Base-by-base conservation (phyloP, 2,329 filamentous ascomycete genomes). In the Sclerotinia borealis region DNA sequence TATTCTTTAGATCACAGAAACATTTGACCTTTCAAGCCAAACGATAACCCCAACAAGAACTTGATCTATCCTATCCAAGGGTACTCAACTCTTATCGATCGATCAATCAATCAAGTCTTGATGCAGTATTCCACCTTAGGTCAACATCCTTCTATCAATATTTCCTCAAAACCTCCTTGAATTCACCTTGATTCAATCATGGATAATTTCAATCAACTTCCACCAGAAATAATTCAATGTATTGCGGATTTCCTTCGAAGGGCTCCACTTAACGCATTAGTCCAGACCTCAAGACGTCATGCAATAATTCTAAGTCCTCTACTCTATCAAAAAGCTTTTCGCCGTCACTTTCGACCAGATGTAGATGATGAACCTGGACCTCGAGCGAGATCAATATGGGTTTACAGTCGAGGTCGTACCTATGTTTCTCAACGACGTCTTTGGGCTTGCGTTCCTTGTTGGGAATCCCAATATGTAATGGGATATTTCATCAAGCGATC, bases 281-380 rank as follows among this genome's bases (percentile, higher is more conserved):
- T 62, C 22, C 41, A 48, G 22, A 62, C 60, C n/a, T 62, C 60
- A 2, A 56, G 31, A 39, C 60, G 60, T 9, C 31, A 62, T 31
- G 60, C 60, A 17, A 37, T 15, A 11, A 36, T 62, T 6, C 31
- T 62, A 11, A 62, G 41, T 4, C 52, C 43, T 15, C 39, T 48
- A 11, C 51, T 62, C 39, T 62, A 62, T 15, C 50, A 58, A 9
- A 62, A 58, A 48, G 60, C 60, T 39, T 62, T 62, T 34, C 60
- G 60, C 17, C 39, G 60, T 36, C 60, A 62, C 45, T 56, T 41
- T 41, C 60, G 60, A 15, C 51, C 51, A 29, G 29, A 50, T 11
- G 7, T 19, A 17, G 60, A 62, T 49, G 19, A 45, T 15, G 60
- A 62, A 34, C 43, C 60, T 8, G 60, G 34, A 31, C 60, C 60